Evolutionary conservation across 108 stramenopile genomes (phyloP), one percentile per base, ranked within the genome.

Genomic region (Thalassiosira profunda): DNA sequence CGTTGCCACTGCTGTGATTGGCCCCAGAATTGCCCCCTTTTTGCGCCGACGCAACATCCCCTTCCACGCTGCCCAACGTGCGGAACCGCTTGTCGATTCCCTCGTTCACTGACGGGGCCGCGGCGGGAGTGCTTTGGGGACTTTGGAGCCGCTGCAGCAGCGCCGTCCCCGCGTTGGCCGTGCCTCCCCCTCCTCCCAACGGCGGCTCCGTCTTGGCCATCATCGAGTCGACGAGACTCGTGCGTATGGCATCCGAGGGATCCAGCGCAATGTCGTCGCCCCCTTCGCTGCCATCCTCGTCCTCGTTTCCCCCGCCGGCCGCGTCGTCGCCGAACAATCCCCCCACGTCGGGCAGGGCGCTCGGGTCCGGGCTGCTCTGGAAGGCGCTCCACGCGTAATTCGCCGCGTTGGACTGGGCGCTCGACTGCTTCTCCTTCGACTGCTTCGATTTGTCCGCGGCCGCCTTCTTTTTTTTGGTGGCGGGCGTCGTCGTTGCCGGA

Each of bases 321-420:
- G 1, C 11, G 30, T 11, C 0, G 58, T 58, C 55, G 31, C 52
- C 67, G 35, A 64, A 68, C 40, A 64, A 58, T 15, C 67, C 67
- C 36, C 56, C 67, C 41, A 64, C 59, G 48, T 77, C 68, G 4
- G 91, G 91, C 9, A 93, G 48, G 1, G 86, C 71, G 35, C 82
- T 78, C 9, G 91, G 87, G 81, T 93, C 91, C 0, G 91, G 91
- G 56, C 87, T 84, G 30, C 87, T 86, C 52, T 93, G 91, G 69
- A 90, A 93, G 1, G 91, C 91, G 46, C 84, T 86, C 91, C 91
- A 93, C 5, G 91, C 91, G 70, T 80, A 93, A 58, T 86, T 88
- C 10, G 67, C 59, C 6, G 47, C 26, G 5, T 65, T 70, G 18
- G 41, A 56, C 21, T 70, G 52, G 58, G 17, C 4, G 29, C 4